Conservation (phyloP, 176 grass and related monocot species). For the Paspalum vaginatum region DNA sequence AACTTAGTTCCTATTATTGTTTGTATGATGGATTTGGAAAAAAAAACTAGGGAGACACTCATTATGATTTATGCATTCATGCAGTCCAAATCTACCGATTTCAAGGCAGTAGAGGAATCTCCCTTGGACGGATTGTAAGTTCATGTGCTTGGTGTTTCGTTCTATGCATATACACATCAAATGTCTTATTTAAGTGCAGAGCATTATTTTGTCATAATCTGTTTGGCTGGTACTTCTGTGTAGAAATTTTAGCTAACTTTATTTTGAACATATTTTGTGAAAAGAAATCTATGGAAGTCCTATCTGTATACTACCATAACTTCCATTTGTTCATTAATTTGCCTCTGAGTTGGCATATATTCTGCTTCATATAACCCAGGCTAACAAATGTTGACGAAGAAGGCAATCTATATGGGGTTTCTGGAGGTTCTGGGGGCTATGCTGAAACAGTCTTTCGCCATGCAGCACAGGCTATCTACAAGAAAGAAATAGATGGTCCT, state of each 20-base stretch:
- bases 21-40: not conserved
- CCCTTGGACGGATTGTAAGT: conserved; percentile 81
- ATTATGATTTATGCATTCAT: conserved; percentile 45
- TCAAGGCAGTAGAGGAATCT: conserved; percentile 81
- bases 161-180: conserved; percentile 23
- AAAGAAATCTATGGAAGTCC: not conserved
- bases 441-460: conserved; percentile 86
- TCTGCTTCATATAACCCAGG: conserved; percentile 49
- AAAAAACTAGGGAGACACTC: conserved; percentile 5
- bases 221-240: not conserved
- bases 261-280: not conserved
- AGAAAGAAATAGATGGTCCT: conserved; percentile 64
- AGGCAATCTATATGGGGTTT: conserved; percentile 83
- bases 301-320: not conserved
- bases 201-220: not conserved
- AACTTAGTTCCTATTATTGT: conserved; percentile 22
- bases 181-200: not conserved
- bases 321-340: conserved; percentile 3
- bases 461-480: conserved; percentile 73
- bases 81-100: conserved; percentile 85
- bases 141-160: conserved; percentile 21
- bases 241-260: not conserved
- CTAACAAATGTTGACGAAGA: conserved; percentile 87
- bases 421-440: conserved; percentile 94
- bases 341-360: conserved; percentile 1